Percentiles rank a stretch among this genome's conserved stretches.
phyloP scores from a whole-genome alignment of 2,329 filamentous ascomycete genomes.

The Penicillium crustosum region DNA sequence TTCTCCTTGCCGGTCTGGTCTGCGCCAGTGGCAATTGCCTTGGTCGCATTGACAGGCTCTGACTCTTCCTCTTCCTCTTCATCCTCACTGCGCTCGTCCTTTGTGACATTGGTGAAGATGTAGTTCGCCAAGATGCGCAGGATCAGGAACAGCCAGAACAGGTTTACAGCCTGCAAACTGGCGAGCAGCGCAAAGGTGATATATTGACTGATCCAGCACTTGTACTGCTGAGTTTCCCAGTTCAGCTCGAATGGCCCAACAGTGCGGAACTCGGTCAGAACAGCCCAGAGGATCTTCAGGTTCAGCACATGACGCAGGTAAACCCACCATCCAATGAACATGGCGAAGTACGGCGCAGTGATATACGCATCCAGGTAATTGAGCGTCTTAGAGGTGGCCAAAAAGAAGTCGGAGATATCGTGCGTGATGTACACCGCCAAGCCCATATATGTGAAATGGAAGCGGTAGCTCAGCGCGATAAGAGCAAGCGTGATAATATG shows the following conservation, averaged over 20 bases:
- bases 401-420: slow-evolving; percentile 93
- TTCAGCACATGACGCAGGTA: slow-evolving; percentile 78
- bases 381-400: slow-evolving; percentile 86
- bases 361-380: slow-evolving; percentile 83
- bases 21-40: slow-evolving; percentile 30
- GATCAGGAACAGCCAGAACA: slow-evolving; percentile 50
- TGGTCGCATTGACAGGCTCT: slow-evolving; percentile 21
- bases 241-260: slow-evolving; percentile 49
- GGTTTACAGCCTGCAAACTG: slow-evolving; percentile 47
- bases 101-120: slow-evolving; percentile 38
- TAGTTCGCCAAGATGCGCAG: slow-evolving; percentile 47
- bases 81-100: slow-evolving; percentile 48
- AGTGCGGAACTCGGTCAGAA: slow-evolving; percentile 49
- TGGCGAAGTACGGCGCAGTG: slow-evolving; percentile 78
- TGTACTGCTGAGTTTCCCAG: slow-evolving; percentile 52
- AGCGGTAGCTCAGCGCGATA: slow-evolving; percentile 85
- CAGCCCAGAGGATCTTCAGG: slow-evolving; percentile 48
- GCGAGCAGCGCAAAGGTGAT: slow-evolving; percentile 48
- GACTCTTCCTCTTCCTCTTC: slow-evolving; percentile 45
- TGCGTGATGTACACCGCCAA: slow-evolving; percentile 91
- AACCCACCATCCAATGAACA: slow-evolving; percentile 81
- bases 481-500: slow-evolving; percentile 85
- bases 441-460: slow-evolving; percentile 96
- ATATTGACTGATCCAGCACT: slow-evolving; percentile 50
- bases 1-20: slow-evolving; percentile 32